Conservation (phyloP, 176 grass and related monocot genomes). For the Tillandsia leiboldiana region DNA sequence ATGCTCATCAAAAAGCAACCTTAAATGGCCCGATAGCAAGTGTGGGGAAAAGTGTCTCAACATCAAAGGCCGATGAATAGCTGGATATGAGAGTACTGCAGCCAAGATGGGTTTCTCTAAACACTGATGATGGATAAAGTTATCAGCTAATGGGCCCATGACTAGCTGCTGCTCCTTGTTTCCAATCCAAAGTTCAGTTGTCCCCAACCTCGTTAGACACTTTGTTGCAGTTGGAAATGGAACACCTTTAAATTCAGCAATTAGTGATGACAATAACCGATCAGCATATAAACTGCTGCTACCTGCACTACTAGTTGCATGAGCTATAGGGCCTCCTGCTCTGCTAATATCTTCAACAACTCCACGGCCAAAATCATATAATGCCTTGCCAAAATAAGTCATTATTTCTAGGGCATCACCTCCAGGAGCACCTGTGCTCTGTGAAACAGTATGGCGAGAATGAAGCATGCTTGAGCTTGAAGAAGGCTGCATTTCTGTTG, state of each 20-base stretch:
- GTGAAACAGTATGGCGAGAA: conserved; percentile 29
- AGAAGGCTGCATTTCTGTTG: conserved; percentile 11
- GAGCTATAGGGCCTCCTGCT: conserved; percentile 30
- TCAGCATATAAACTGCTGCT: conserved; percentile 20
- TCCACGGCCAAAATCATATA: conserved; percentile 88
- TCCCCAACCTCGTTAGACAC: conserved; percentile 59
- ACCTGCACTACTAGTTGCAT: conserved; percentile 45
- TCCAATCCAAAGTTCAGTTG: conserved; percentile 82
- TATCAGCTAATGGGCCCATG: conserved; percentile 62
- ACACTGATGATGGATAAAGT: conserved; percentile 83
- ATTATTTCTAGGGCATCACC: conserved; percentile 92
- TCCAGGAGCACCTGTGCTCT: conserved; percentile 47
- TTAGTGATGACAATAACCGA: conserved; percentile 44
- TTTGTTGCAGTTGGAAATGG: conserved; percentile 83
- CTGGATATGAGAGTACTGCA: conserved; percentile 57
- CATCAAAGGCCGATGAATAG: conserved; percentile 66
- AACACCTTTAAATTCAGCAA: conserved; percentile 64
- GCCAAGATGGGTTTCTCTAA: conserved; percentile 65
- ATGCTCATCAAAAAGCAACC: conserved; percentile 44
- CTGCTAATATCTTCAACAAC: conserved; percentile 94
- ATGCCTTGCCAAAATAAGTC: conserved; percentile 88
- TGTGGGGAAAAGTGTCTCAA: conserved; percentile 68
- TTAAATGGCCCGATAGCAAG: conserved; percentile 68
- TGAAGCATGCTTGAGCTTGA: conserved; percentile 28
- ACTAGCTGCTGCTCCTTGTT: conserved; percentile 73